phyloP scores from a whole-genome alignment of 768 basidiomycete species.

The Russula compacta region DNA sequence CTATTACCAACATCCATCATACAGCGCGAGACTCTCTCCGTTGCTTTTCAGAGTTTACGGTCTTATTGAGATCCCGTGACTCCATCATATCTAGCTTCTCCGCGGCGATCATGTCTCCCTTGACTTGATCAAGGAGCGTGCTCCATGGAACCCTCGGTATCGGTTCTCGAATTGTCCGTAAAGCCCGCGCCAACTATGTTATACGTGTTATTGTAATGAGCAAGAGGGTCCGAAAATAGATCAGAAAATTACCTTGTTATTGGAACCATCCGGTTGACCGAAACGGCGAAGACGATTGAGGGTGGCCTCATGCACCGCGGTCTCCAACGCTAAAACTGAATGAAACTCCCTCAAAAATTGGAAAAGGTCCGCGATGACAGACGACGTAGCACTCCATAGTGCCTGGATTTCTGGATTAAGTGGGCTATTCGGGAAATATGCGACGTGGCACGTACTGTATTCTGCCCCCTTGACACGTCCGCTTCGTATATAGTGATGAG shows the following conservation, averaged over 20 bases:
- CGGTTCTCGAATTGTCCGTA: conserved; percentile 43
- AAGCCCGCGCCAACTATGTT: conserved; percentile 46
- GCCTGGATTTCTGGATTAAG: conserved; percentile 31
- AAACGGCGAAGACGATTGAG: conserved; percentile 43
- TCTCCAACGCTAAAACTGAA: conserved; percentile 44
- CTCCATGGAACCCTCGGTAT: conserved; percentile 37
- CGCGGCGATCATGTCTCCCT: conserved; percentile 54
- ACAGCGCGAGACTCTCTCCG: conserved; percentile 4
- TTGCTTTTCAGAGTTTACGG: neutral
- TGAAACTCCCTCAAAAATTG: conserved; percentile 51
- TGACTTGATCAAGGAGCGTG: conserved; percentile 46
- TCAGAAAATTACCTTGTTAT: conserved; percentile 3
- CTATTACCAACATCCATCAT: neutral
- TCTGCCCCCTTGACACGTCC: conserved; percentile 35
- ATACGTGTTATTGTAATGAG: conserved; percentile 6
- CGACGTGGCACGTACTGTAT: conserved; percentile 20
- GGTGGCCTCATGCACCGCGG: conserved; percentile 39
- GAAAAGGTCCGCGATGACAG: conserved; percentile 58
- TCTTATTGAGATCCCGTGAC: neutral
- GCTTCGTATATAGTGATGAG: conserved; percentile 42
- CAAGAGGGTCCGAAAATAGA: neutral
- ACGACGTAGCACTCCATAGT: conserved; percentile 42
- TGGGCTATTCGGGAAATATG: neutral
- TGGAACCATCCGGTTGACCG: conserved; percentile 34
- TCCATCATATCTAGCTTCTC: conserved; percentile 58